Evolutionary conservation across 2,329 filamentous ascomycete species (phyloP).

Genomic region (Microdochium nivale): DNA sequence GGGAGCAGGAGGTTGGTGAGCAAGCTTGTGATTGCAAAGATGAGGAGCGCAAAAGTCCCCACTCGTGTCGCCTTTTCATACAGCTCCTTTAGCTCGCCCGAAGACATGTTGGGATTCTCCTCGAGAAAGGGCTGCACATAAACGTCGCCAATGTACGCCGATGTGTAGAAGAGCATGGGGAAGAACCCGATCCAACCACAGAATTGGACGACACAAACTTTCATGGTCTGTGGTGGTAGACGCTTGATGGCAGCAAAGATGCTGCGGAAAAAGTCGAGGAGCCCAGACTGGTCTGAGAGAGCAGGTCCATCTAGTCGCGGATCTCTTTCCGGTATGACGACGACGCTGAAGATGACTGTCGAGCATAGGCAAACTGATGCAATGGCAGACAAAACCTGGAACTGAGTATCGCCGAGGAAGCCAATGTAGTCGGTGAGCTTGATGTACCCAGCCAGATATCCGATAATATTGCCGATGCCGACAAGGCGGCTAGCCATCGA

Average conservation of each 20-base stretch:
- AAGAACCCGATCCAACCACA: slow-evolving; percentile 95
- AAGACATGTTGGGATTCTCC: slow-evolving; percentile 68
- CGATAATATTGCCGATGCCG: slow-evolving; percentile 83
- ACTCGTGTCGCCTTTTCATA: slow-evolving; percentile 82
- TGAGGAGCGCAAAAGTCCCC: slow-evolving; percentile 79
- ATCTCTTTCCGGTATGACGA: slow-evolving; percentile 68
- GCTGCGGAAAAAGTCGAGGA: slow-evolving; percentile 71
- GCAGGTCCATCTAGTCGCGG: slow-evolving; percentile 63
- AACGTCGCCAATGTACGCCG: slow-evolving; percentile 87
- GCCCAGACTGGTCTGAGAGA: slow-evolving; percentile 49
- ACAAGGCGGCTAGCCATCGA: slow-evolving; percentile 85
- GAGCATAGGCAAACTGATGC: slow-evolving; percentile 64
- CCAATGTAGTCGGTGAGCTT: slow-evolving; percentile 67
- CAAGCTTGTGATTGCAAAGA: slow-evolving; percentile 83
- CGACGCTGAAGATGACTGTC: slow-evolving; percentile 64
- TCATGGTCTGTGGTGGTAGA: slow-evolving; percentile 72
- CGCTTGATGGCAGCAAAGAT: slow-evolving; percentile 69
- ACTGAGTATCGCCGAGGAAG: slow-evolving; percentile 81
- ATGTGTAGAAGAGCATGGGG: slow-evolving; percentile 90
- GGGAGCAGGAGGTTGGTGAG: slow-evolving; percentile 75
- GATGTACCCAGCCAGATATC: slow-evolving; percentile 80
- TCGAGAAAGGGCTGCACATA: slow-evolving; percentile 78
- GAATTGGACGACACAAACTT: slow-evolving; percentile 75
- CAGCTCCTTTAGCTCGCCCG: slow-evolving; percentile 65
- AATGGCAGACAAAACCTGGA: slow-evolving; percentile 84